Percentiles rank a stretch among this genome's conserved stretches.
These are phyloP conservation scores for Beauveria australis DNA, from an alignment of 2,329 filamentous ascomycete genomes.

Conservation along the genomic window DNA sequence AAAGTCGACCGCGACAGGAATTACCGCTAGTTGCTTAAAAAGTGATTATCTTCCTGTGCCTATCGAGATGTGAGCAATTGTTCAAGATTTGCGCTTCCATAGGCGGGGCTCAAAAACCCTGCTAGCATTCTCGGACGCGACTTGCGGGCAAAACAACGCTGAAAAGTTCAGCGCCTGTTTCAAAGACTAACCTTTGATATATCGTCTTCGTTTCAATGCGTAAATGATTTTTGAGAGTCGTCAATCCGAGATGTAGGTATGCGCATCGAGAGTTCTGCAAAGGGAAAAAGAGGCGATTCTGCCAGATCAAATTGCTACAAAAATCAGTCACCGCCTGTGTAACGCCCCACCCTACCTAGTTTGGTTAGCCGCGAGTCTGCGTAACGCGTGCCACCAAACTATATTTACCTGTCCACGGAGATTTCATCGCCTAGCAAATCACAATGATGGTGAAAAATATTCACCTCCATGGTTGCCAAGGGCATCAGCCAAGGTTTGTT, in stretches of 20 bases:
- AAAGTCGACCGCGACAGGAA: not conserved
- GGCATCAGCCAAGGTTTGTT: not conserved
- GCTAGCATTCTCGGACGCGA: not conserved
- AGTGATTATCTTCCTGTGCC: not conserved
- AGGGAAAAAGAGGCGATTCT: conserved; percentile 9
- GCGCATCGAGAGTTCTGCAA: not conserved
- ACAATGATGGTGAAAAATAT: too few species aligned
- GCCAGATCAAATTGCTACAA: conserved; percentile 1
- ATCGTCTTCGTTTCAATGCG: not conserved
- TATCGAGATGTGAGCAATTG: conserved; percentile 4
- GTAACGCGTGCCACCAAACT: not conserved
- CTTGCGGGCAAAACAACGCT: not conserved
- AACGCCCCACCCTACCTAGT: not conserved
- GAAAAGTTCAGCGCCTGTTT: not conserved
- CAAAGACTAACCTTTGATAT: not conserved
- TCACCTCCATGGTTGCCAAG: not conserved
- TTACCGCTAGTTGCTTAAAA: not conserved
- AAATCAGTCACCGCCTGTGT: not conserved
- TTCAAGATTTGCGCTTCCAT: conserved; percentile 6
- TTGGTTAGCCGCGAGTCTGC: not conserved
- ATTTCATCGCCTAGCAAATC: not conserved
- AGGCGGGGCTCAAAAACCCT: conserved; percentile 1
- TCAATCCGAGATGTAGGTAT: not conserved
- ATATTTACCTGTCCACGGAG: too few species aligned
- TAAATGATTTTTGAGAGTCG: not conserved